Evolutionary conservation across 2,329 filamentous ascomycete species (phyloP).

Genomic region (Pseudopyricularia cyperi): DNA sequence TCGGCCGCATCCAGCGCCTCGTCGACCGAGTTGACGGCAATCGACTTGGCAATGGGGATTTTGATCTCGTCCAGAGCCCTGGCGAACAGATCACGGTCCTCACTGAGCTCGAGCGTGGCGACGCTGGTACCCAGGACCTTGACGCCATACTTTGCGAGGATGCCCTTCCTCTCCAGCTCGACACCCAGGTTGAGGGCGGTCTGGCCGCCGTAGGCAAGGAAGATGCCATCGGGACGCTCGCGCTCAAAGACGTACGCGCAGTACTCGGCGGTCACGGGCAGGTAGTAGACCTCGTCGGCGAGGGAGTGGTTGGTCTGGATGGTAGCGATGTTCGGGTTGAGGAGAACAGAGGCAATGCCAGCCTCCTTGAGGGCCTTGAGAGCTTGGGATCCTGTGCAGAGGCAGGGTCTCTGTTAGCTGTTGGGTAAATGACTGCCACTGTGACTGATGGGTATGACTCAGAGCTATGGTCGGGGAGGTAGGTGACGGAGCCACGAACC

Average conservation of each 20-base stretch:
- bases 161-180: conserved; percentile 89
- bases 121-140: conserved; percentile 93
- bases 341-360: conserved; percentile 77
- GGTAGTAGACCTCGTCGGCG: conserved; percentile 95
- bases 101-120: conserved; percentile 83
- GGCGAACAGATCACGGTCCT: conserved; percentile 92
- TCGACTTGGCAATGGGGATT: conserved; percentile 93
- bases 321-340: conserved; percentile 97
- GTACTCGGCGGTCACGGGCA: conserved; percentile 95
- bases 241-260: conserved; percentile 95
- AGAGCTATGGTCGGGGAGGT: conserved; percentile 2
- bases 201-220: conserved; percentile 94
- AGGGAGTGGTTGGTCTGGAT: conserved; percentile 96
- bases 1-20: conserved; percentile 82
- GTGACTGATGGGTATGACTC: conserved; percentile 12
- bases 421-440: background rate
- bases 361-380: conserved; percentile 95
- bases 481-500: conserved; percentile 41
- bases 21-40: conserved; percentile 82
- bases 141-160: conserved; percentile 91
- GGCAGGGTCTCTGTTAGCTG: background rate
- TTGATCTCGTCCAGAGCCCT: conserved; percentile 94
- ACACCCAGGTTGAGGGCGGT: conserved; percentile 95
- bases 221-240: conserved; percentile 91
- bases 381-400: conserved; percentile 68